Conservation (phyloP, 176 grass and related monocot genomes). For the Pontederia crassipes region DNA sequence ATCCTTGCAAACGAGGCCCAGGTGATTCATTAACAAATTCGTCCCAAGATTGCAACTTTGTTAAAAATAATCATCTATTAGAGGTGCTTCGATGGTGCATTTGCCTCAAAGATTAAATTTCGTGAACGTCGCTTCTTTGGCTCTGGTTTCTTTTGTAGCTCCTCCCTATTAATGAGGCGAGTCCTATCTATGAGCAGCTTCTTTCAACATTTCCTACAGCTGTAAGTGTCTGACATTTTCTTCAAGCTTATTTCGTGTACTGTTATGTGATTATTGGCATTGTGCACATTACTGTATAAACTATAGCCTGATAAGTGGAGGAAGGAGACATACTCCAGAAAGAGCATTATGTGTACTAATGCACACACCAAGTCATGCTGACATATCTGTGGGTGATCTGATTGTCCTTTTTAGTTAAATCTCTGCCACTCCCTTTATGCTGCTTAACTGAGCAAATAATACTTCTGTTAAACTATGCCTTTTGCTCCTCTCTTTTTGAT, state of each 20-base stretch:
- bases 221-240: slow-evolving; percentile 29
- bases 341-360: too few relatives aligned
- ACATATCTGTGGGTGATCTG: too few relatives aligned
- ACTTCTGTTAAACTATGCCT: too few relatives aligned
- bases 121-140: not conserved
- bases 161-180: slow-evolving; percentile 58
- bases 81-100: not conserved
- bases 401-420: too few relatives aligned
- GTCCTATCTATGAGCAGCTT: slow-evolving; percentile 80
- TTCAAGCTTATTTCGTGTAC: not conserved
- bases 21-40: slow-evolving; percentile 25
- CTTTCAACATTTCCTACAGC: slow-evolving; percentile 71
- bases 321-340: too few relatives aligned
- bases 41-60: not conserved
- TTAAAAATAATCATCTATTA: not conserved
- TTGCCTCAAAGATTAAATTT: not conserved
- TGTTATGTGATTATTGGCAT: not conserved
- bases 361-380: too few relatives aligned
- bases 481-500: too few relatives aligned
- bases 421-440: too few relatives aligned
- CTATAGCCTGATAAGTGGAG: too few relatives aligned
- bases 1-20: slow-evolving; percentile 67
- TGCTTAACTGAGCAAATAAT: too few relatives aligned
- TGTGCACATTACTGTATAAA: too few relatives aligned
- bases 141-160: slow-evolving; percentile 27